phyloP scores from a whole-genome alignment of 306 rosid genomes.

The Benincasa hispida region DNA sequence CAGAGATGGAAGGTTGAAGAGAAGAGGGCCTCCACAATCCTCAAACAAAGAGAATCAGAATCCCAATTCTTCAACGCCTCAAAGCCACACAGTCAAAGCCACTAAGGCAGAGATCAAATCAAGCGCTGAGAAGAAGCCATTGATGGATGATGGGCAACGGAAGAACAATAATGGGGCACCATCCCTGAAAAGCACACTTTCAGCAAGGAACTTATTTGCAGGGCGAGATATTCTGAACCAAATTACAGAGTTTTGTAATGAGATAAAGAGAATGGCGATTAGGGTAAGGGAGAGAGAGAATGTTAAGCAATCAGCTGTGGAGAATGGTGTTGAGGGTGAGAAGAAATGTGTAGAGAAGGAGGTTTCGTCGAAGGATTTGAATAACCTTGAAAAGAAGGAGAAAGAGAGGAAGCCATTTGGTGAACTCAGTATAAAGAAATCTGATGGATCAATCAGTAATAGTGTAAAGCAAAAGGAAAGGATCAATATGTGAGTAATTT shows the following conservation, averaged over 20 bases:
- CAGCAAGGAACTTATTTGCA: constrained; percentile 57
- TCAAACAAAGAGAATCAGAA: constrained; percentile 55
- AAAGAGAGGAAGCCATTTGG: constrained; percentile 49
- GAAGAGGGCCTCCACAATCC: constrained; percentile 48
- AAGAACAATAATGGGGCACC: constrained; percentile 25
- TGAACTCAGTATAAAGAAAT: constrained; percentile 26
- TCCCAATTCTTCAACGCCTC: constrained; percentile 54
- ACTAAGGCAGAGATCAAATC: constrained; percentile 54
- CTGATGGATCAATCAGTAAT: constrained; percentile 23
- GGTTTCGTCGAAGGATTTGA: constrained; percentile 16
- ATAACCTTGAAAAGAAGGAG: constrained; percentile 29
- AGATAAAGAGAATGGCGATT: constrained; percentile 64
- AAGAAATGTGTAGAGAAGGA: constrained; percentile 19
- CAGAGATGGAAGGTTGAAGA: constrained; percentile 63
- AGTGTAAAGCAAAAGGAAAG: constrained; percentile 32
- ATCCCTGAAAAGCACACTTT: constrained; percentile 58
- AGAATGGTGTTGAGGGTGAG: constrained; percentile 17
- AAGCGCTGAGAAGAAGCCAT: constrained; percentile 53
- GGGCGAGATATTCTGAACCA: constrained; percentile 76
- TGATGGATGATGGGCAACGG: constrained; percentile 18
- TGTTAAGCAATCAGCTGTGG: constrained; percentile 17
- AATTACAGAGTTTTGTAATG: constrained; percentile 79
- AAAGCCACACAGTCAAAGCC: constrained; percentile 24
- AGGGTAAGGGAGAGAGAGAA: constrained; percentile 52
- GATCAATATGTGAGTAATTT: constrained; percentile 43